A percentile compares a stretch with the other conserved stretches of the same genome.
These are phyloP conservation scores for Fusarium sp. DNA, from an alignment of 2,329 filamentous ascomycete species.

Conservation along the genomic window DNA sequence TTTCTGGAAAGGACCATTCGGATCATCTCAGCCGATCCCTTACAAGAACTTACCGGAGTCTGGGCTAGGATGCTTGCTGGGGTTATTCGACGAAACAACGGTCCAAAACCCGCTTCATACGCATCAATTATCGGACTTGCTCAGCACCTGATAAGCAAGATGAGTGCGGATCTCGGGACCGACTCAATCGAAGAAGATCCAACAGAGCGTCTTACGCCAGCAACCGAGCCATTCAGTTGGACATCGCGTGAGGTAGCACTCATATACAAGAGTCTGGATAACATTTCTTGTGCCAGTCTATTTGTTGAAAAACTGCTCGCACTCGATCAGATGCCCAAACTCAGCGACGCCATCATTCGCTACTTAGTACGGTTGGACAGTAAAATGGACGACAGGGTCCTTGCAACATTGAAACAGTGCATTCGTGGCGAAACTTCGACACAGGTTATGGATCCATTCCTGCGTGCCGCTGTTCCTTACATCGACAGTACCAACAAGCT, in stretches of 20 bases:
- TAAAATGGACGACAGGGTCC: conserved; percentile 63
- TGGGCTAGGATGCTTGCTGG: conserved; percentile 66
- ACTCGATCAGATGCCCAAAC: conserved; percentile 66
- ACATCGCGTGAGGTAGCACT: conserved; percentile 59
- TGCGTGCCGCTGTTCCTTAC: conserved; percentile 68
- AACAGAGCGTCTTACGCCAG: conserved; percentile 53
- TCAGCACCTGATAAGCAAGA: conserved; percentile 56
- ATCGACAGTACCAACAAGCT: conserved; percentile 56
- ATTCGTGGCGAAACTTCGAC: conserved; percentile 59
- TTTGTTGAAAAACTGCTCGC: conserved; percentile 74
- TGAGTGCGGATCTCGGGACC: conserved; percentile 54
- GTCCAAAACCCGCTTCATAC: conserved; percentile 65
- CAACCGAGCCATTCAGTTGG: conserved; percentile 56
- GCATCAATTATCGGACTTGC: conserved; percentile 63
- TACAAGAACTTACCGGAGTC: conserved; percentile 62
- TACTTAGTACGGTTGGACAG: conserved; percentile 65
- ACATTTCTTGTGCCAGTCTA: conserved; percentile 54
- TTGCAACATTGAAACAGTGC: conserved; percentile 63
- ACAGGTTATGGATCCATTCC: conserved; percentile 63
- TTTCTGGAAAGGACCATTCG: conserved; percentile 70
- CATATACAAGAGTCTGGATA: conserved; percentile 55
- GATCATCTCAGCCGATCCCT: conserved; percentile 69
- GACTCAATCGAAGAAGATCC: conserved; percentile 54
- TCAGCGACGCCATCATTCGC: conserved; percentile 67
- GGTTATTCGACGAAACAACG: conserved; percentile 61